These are phyloP conservation scores for Puccinia coronata DNA, from an alignment of 1,284 basidiomycete species.

Conservation along the genomic window DNA sequence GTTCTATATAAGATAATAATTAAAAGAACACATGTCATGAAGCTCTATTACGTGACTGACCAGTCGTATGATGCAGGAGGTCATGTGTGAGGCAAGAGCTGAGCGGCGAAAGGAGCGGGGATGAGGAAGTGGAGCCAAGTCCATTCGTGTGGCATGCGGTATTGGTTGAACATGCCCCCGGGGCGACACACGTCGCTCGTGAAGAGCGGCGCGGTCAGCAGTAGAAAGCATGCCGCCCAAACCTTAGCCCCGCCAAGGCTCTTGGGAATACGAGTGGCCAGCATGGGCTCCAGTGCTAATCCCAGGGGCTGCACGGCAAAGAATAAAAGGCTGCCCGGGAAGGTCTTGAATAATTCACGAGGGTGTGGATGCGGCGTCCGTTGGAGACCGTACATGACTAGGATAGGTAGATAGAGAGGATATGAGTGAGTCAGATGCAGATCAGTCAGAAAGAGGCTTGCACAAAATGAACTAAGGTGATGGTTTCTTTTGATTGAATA, in stretches of 20 bases:
- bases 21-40: no score
- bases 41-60: no score
- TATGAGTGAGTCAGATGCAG: no score
- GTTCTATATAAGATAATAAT: no score
- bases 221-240: constrained; percentile 5
- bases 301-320: constrained; percentile 34
- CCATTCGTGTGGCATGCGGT: background rate
- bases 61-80: no score
- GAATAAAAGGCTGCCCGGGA: constrained; percentile 26
- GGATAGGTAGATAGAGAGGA: background rate
- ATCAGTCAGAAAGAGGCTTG: background rate
- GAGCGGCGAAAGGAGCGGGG: background rate
- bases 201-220: constrained; percentile 26
- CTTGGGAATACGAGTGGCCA: constrained; percentile 24
- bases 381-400: constrained; percentile 9
- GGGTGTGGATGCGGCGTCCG: constrained; percentile 17
- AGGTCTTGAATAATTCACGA: constrained; percentile 8
- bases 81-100: background rate
- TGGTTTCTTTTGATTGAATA: no score
- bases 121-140: background rate
- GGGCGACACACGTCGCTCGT: constrained; percentile 5
- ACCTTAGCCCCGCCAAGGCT: constrained; percentile 17
- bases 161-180: background rate
- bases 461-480: no score
- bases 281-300: constrained; percentile 14